Conservation (phyloP, 306 rosid species). For the cucumber (Cucumis sativus) region DNA sequence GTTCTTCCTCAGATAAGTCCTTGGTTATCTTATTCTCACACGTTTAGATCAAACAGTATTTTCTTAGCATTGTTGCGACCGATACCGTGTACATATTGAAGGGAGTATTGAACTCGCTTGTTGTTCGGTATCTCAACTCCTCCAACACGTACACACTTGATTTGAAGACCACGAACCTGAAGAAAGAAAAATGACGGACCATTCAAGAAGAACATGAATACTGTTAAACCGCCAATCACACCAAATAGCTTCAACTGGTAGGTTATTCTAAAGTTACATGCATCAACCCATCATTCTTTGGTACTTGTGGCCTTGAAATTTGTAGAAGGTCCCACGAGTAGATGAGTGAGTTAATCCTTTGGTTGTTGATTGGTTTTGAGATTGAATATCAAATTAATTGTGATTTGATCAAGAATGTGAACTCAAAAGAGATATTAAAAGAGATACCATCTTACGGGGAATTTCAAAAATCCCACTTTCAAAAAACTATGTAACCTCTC, state of each 20-base stretch:
- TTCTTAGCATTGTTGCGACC: slow-evolving; percentile 56
- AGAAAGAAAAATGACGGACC: background rate
- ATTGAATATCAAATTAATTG: too few species aligned
- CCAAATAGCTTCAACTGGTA: too few species aligned
- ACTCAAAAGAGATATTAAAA: too few species aligned
- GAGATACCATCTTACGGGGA: too few species aligned
- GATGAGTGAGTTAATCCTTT: too few species aligned
- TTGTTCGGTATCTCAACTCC: slow-evolving; percentile 87
- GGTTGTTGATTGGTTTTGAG: too few species aligned
- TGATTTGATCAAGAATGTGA: too few species aligned
- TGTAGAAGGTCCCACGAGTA: background rate
- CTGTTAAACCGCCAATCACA: background rate
- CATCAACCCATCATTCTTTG: too few species aligned
- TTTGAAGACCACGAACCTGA: slow-evolving; percentile 39
- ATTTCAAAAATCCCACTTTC: too few species aligned
- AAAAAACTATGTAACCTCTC: too few species aligned
- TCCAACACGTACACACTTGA: slow-evolving; percentile 71
- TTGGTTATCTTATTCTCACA: slow-evolving; percentile 86
- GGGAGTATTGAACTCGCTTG: slow-evolving; percentile 70
- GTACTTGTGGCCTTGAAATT: background rate
- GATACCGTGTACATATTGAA: slow-evolving; percentile 85
- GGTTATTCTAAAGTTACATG: too few species aligned
- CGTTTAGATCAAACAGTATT: slow-evolving; percentile 47
- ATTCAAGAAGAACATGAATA: background rate
- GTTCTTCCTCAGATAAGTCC: slow-evolving; percentile 70